Percentiles rank a stretch among this genome's conserved stretches.
These are phyloP conservation scores for Penicillium sp. DNA, from an alignment of 2,329 filamentous ascomycete genomes.

Conservation along the genomic window DNA sequence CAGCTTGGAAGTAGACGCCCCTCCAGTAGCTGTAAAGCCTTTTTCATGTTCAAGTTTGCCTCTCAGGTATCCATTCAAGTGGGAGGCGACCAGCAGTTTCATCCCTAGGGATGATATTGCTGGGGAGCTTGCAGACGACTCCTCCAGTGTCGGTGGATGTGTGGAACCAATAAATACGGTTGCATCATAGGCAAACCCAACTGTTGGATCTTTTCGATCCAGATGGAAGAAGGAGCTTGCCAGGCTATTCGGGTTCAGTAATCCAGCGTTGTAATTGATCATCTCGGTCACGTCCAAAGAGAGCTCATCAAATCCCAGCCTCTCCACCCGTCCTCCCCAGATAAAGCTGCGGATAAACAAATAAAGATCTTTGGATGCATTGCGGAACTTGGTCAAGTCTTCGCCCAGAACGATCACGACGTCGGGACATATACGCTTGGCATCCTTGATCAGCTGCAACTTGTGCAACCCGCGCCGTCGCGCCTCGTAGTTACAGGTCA, in stretches of 20 bases:
- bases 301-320: slow-evolving; percentile 82
- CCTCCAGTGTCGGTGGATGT: slow-evolving; percentile 41
- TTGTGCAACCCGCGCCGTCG: slow-evolving; percentile 64
- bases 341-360: slow-evolving; percentile 66
- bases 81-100: slow-evolving; percentile 71
- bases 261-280: slow-evolving; percentile 70
- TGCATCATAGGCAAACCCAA: slow-evolving; percentile 77
- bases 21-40: slow-evolving; percentile 83
- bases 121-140: slow-evolving; percentile 15
- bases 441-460: slow-evolving; percentile 78
- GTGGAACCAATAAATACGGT: slow-evolving; percentile 61
- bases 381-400: slow-evolving; percentile 76
- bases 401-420: slow-evolving; percentile 82
- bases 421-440: slow-evolving; percentile 73
- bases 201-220: slow-evolving; percentile 65
- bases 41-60: slow-evolving; percentile 66
- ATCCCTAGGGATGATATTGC: slow-evolving; percentile 42
- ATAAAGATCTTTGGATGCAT: slow-evolving; percentile 78
- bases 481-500: slow-evolving; percentile 92
- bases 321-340: slow-evolving; percentile 74
- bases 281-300: slow-evolving; percentile 82
- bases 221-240: slow-evolving; percentile 73
- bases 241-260: slow-evolving; percentile 64
- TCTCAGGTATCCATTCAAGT: slow-evolving; percentile 72
- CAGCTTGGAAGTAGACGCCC: slow-evolving; percentile 81